Percentiles rank a stretch among this genome's conserved stretches.
phyloP scores from a whole-genome alignment of 805 yeast genomes.

The Metschnikowia peoriensis region DNA sequence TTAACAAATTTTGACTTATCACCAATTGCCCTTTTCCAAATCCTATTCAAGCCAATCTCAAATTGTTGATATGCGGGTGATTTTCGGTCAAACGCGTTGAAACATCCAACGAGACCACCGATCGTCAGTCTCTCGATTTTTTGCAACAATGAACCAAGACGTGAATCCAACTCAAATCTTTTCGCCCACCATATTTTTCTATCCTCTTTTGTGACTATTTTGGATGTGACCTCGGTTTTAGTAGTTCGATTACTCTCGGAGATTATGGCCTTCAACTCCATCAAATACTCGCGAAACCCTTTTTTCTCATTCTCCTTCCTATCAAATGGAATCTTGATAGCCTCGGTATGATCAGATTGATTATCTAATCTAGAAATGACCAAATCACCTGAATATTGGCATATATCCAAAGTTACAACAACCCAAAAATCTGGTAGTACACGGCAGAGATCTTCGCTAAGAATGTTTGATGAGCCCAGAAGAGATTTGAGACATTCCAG shows the following conservation, averaged over 20 bases:
- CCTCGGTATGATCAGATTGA: conserved; percentile 36
- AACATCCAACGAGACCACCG: conserved; percentile 71
- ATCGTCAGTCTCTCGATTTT: conserved; percentile 67
- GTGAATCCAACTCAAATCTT: conserved; percentile 59
- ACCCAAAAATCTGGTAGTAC: conserved; percentile 50
- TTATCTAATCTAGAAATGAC: conserved; percentile 45
- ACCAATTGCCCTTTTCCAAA: conserved; percentile 11
- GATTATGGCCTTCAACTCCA: conserved; percentile 45
- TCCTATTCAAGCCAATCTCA: conserved; percentile 17
- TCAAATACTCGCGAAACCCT: conserved; percentile 44
- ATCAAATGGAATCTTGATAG: conserved; percentile 58
- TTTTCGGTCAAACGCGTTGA: conserved; percentile 37
- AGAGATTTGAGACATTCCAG: conserved; percentile 5
- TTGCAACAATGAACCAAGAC: conserved; percentile 51
- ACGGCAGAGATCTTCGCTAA: conserved; percentile 13
- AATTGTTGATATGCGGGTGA: conserved; percentile 19
- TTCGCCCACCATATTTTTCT: conserved; percentile 76
- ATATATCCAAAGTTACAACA: conserved; percentile 59
- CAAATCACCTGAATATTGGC: conserved; percentile 57
- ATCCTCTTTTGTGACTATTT: conserved; percentile 55
- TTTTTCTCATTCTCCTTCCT: conserved; percentile 40
- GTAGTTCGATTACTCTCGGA: conserved; percentile 61
- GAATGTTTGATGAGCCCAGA: conserved; percentile 11
- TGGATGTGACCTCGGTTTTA: conserved; percentile 48
- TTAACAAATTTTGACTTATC: conserved; percentile 14